A percentile compares a stretch with the other conserved stretches of the same genome.
Conservation (phyloP, 371 early-diverging fungal genomes). For the Lichtheimia corymbifera region DNA sequence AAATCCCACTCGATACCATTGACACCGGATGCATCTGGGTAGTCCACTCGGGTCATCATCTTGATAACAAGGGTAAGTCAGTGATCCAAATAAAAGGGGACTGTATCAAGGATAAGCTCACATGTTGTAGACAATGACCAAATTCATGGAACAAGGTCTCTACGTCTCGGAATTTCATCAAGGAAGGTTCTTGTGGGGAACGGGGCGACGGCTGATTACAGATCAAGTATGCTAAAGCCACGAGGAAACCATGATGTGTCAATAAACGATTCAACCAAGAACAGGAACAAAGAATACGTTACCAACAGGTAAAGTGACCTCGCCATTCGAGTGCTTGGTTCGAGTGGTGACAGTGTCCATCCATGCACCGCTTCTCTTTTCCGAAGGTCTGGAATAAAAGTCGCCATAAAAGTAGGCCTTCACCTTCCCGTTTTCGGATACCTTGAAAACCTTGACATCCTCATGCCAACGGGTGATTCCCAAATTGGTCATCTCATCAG, state of each 20-base stretch:
- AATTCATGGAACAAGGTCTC: conserved; percentile 72
- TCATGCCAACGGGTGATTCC: conserved; percentile 61
- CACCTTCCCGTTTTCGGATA: conserved; percentile 49
- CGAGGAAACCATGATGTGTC: neutral
- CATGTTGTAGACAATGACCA: conserved; percentile 71
- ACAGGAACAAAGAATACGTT: conserved; percentile 4
- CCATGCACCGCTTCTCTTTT: conserved; percentile 75
- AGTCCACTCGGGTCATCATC: conserved; percentile 68
- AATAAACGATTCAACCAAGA: neutral
- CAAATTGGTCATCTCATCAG: conserved; percentile 32
- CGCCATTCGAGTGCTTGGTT: conserved; percentile 44
- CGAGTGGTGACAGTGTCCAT: conserved; percentile 71
- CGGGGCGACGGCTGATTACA: conserved; percentile 67
- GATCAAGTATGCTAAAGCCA: conserved; percentile 55
- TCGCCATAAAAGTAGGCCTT: conserved; percentile 73
- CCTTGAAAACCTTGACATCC: conserved; percentile 68
- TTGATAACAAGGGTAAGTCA: conserved; percentile 10
- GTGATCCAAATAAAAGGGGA: neutral
- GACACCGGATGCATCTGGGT: conserved; percentile 69
- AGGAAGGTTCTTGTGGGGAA: conserved; percentile 49
- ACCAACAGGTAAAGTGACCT: conserved; percentile 58
- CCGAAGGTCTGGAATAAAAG: conserved; percentile 64
- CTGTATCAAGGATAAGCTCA: conserved; percentile 12
- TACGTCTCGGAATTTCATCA: conserved; percentile 69
- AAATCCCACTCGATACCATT: conserved; percentile 72